A percentile compares a stretch with the other conserved stretches of the same genome.
These are phyloP conservation scores for Candida peoriensis DNA, from an alignment of 805 yeast species.

Conservation along the genomic window DNA sequence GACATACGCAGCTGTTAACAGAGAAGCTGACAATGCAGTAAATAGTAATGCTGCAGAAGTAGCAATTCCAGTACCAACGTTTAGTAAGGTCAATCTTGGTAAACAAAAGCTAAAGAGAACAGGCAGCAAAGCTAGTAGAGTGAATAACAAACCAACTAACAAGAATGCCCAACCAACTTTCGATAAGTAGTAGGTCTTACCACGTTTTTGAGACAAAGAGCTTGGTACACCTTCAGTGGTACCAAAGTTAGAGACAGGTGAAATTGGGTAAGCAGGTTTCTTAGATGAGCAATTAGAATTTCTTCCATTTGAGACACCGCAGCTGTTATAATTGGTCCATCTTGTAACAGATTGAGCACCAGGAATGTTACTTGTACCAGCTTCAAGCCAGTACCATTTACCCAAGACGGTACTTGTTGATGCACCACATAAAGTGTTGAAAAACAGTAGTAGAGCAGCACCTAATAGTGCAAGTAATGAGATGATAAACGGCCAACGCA, in stretches of 20 bases:
- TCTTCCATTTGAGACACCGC: slow-evolving; percentile 37
- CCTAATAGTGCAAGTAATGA: slow-evolving; percentile 36
- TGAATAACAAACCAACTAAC: slow-evolving; percentile 51
- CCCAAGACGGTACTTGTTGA: slow-evolving; percentile 48
- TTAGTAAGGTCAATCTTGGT: slow-evolving; percentile 15
- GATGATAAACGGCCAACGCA: slow-evolving; percentile 25
- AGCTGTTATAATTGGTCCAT: slow-evolving; percentile 80
- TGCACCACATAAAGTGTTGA: slow-evolving; percentile 64
- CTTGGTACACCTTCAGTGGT: slow-evolving; percentile 48
- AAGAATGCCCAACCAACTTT: slow-evolving; percentile 66
- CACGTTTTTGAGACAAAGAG: slow-evolving; percentile 41
- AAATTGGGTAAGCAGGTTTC: slow-evolving; percentile 77
- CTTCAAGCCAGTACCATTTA: slow-evolving; percentile 75
- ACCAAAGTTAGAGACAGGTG: slow-evolving; percentile 72
- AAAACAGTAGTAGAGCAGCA: slow-evolving; percentile 50
- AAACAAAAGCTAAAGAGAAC: slow-evolving; percentile 20
- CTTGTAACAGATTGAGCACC: slow-evolving; percentile 42
- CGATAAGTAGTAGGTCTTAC: slow-evolving; percentile 58
- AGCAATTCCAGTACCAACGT: slow-evolving; percentile 17
- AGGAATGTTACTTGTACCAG: slow-evolving; percentile 53
- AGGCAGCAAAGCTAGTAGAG: slow-evolving; percentile 43
- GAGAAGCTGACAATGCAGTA: slow-evolving; percentile 38
- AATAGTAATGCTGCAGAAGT: slow-evolving; percentile 37
- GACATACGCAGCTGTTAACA: slow-evolving; percentile 51
- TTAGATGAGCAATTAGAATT: slow-evolving; percentile 47